Evolutionary conservation across 441 rosid species (phyloP).

Genomic region (Eutrema salsugineum): DNA sequence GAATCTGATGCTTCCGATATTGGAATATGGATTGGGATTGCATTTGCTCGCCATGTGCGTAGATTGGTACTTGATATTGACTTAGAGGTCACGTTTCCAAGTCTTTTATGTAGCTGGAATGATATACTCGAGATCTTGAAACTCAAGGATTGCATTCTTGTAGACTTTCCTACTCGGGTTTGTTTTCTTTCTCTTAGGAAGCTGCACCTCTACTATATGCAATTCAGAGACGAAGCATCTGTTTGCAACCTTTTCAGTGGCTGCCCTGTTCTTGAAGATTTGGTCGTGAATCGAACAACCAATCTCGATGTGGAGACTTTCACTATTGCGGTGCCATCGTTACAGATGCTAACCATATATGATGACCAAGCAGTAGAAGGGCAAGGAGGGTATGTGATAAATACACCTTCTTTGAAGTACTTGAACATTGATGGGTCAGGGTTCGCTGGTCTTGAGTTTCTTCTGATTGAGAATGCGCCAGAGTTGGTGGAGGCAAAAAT

Average conservation of each 20-base stretch:
- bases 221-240: not conserved
- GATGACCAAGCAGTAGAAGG: not conserved
- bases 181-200: not conserved
- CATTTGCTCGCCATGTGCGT: not conserved
- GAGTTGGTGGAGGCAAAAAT: constrained; percentile 1
- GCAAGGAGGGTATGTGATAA: not conserved
- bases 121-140: not conserved
- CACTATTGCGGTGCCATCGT: not conserved
- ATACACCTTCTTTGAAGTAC: constrained; percentile 1
- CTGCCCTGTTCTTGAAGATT: constrained; percentile 5
- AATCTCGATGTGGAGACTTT: not conserved
- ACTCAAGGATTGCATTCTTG: not conserved
- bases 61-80: not conserved
- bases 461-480: not conserved
- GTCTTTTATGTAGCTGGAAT: not conserved
- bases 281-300: not conserved
- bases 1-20: not conserved
- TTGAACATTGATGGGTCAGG: not conserved
- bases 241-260: not conserved
- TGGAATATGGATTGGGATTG: not conserved
- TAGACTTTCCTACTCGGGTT: not conserved
- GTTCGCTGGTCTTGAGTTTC: not conserved
- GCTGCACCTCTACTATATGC: not conserved
- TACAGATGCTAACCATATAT: not conserved
- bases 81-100: not conserved